Base-by-base conservation (phyloP, 768 basidiomycete genomes). In the Fomitopsis pulvina region DNA sequence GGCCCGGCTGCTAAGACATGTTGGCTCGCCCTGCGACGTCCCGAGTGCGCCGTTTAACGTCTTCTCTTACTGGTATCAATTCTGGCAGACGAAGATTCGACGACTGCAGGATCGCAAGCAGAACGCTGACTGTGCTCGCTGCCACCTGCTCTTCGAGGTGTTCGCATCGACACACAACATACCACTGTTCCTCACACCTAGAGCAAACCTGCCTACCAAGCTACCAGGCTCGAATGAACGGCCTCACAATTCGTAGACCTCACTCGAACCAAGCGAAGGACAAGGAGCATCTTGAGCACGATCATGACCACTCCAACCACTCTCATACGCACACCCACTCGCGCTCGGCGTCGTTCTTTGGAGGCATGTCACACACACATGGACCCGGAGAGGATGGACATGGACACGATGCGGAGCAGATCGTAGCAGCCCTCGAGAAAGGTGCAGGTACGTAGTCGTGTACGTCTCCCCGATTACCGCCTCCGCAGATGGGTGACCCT, bases 331-430 rank as follows among this genome's bases (percentile, higher is more conserved):
- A 77, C 41, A 61, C 72, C 3, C 75, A 81, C 59, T 61, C 73
- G 1, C 84, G 85, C 64, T 76, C 79, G 4, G 80, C 79, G 52
- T 79, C 80, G 22, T 61, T 84, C 54, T 83, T 85, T 59, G 69
- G 73, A 38, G 52, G 60, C 0, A 47, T 64, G n/a, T 50, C 57
- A 0, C 85, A 85, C 60, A 77, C 79, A 11, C 83, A 85, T 60
- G 77, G 79, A 18, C 82, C 85, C 60, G 74, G 69, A 25, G 77
- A 81, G 46, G 74, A 76, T 29, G 79, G 73, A 41, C 77, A 83
- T 50, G 62, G 67, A 29, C 78, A 81, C 51, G 81, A 80, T 29
- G 78, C 83, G 27, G 83, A 84, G 57, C 74, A 78, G 58, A 78
- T 91, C 46, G 75, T 88, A 45, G 74, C 81, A 30, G 83, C 84